Percentiles rank a stretch among this genome's conserved stretches.
Conservation (phyloP, 1,284 basidiomycete species). For the Rhodotorula sp. region DNA sequence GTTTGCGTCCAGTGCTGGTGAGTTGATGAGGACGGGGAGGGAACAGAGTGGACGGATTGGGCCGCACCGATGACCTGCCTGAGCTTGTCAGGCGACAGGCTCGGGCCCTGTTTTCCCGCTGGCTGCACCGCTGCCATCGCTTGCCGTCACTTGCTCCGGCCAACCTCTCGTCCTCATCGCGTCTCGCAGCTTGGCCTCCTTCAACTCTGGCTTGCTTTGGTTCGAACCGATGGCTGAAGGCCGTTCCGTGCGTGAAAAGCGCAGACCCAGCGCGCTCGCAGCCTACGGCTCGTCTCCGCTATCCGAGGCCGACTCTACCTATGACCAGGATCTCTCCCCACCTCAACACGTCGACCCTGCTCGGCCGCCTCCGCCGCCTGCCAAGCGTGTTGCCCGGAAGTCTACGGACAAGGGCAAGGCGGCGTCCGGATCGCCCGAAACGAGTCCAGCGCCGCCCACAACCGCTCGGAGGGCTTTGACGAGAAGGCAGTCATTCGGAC, state of each 20-base stretch:
- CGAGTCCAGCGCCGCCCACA: neutral
- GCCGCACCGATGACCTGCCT: constrained; percentile 8
- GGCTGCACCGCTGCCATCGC: neutral
- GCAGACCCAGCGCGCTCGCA: no score
- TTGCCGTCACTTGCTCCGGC: neutral
- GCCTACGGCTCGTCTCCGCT: neutral
- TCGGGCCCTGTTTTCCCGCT: neutral
- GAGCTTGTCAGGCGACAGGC: neutral
- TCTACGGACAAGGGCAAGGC: no score
- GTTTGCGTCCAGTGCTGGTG: neutral
- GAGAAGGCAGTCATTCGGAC: neutral
- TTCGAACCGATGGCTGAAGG: neutral
- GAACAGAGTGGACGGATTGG: neutral
- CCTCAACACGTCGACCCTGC: no score
- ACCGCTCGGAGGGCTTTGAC: neutral
- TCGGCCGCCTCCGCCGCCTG: neutral
- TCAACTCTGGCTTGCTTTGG: neutral
- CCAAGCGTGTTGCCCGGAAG: neutral
- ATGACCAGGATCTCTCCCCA: no score
- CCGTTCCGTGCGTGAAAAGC: no score
- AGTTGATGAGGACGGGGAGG: neutral
- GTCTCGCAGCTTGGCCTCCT: neutral
- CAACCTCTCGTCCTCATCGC: neutral
- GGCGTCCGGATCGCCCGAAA: neutral
- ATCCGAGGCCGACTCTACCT: neutral